Evolutionary conservation across 306 rosid species (phyloP).

Genomic region (Senna tora): DNA sequence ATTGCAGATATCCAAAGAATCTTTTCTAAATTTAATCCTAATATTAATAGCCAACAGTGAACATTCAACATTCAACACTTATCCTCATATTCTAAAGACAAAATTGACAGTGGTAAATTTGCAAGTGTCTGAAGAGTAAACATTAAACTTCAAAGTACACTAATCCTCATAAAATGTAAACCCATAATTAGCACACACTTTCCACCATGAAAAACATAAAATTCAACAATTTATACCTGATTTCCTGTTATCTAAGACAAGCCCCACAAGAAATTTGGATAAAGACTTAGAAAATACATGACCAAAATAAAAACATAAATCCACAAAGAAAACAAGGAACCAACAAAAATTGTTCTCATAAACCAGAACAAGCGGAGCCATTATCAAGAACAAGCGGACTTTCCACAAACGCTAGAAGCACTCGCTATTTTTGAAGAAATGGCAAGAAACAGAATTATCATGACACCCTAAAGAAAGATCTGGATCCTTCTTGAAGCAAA

Average conservation of each 20-base stretch:
- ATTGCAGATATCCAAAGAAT: no score
- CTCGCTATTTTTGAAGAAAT: conserved; percentile 7
- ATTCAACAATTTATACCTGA: not conserved
- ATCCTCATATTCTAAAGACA: not conserved
- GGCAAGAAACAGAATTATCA: not conserved
- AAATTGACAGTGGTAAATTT: not conserved
- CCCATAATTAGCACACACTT: not conserved
- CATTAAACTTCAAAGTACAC: not conserved
- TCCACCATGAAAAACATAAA: not conserved
- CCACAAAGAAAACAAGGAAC: no score
- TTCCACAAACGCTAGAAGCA: no score
- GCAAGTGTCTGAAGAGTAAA: not conserved
- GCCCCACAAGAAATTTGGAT: not conserved
- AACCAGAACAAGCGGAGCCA: not conserved
- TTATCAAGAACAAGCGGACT: not conserved
- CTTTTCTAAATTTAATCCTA: no score
- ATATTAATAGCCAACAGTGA: no score
- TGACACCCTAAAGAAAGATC: no score
- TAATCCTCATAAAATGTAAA: not conserved
- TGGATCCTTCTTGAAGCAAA: no score
- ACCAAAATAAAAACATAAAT: not conserved
- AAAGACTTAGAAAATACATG: not conserved
- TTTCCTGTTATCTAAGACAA: not conserved
- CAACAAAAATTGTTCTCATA: not conserved
- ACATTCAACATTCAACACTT: not conserved